These are phyloP conservation scores for Pseudogymnoascus sp. DNA, from an alignment of 2,329 filamentous ascomycete genomes.

Conservation along the genomic window DNA sequence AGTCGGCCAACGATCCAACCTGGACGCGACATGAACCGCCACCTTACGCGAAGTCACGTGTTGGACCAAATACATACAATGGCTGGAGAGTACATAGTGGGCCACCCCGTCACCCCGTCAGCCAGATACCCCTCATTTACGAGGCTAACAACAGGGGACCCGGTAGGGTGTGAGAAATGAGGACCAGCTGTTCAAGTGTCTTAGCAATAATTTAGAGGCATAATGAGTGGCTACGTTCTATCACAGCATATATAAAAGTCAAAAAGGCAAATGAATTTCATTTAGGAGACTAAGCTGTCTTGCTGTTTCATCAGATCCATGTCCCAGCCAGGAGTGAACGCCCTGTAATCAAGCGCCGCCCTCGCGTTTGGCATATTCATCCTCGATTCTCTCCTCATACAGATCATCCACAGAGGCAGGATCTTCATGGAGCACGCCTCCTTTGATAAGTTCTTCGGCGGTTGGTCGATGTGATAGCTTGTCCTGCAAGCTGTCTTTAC, in stretches of 20 bases:
- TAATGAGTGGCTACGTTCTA: neutral
- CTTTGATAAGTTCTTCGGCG: slow-evolving; percentile 67
- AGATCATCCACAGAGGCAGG: slow-evolving; percentile 45
- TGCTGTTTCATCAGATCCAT: neutral
- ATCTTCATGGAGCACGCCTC: slow-evolving; percentile 68
- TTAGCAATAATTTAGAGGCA: neutral
- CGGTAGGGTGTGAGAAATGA: neutral
- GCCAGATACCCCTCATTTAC: neutral
- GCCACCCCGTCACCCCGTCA: neutral
- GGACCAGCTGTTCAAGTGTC: neutral
- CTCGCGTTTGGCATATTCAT: slow-evolving; percentile 53
- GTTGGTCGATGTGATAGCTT: slow-evolving; percentile 71
- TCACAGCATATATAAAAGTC: neutral
- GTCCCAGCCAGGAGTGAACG: neutral
- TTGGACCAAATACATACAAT: too few species aligned
- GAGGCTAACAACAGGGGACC: neutral
- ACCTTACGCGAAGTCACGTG: slow-evolving; percentile 4
- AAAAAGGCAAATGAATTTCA: neutral
- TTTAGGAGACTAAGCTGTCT: neutral
- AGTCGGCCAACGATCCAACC: neutral
- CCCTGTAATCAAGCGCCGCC: slow-evolving; percentile 43
- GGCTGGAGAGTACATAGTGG: neutral
- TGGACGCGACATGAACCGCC: neutral
- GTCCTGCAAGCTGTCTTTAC: slow-evolving; percentile 76
- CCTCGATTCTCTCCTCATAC: slow-evolving; percentile 54